Evolutionary conservation across 2,329 filamentous ascomycete species (phyloP), one percentile per base, ranked within the genome.

Genomic region (Cytospora mali): DNA sequence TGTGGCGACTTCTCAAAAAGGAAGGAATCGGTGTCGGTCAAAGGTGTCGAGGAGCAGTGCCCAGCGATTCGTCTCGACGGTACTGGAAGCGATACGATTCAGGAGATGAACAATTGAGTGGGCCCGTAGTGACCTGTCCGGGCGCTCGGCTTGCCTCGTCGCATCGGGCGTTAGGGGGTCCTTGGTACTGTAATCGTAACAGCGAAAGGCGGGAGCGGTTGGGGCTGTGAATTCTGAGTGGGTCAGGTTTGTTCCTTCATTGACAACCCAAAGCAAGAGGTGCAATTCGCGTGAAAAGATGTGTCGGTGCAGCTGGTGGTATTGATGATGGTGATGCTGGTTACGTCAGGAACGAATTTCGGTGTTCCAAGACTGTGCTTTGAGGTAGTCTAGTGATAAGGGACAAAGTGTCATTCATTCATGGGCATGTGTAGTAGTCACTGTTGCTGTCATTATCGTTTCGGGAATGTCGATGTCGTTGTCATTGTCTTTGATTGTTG

Each of bases 101-200:
- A 65, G 64, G 64, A 65, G 64, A 61, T 31, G 61, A 63, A 58
- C 61, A 55, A 63, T 33, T 54, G 64, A 61, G 64, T 65, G 64
- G 64, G 21, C 42, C 42, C 42, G 42, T 46, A 46, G 42, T 46
- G 42, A 63, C 57, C 64, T 63, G 31, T 33, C 61, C 53, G 64
- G 31, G 55, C 48, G 35, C 60, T 63, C 56, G 57, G 64, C 57
- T 56, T 63, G 63, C 58, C 61, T 62, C 56, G 63, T 63, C 60
- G 56, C 63, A 62, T 63, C 53, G 56, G 61, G 60, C 49, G 42
- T 46, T 46, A 21, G 42, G 42, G 18, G 42, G n/a, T n/a, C 23
- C 42, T n/a, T 46, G 42, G 62, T 61, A 61, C 53, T 64, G 52
- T 49, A 57, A 33, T 48, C 54, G 50, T 55, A 55, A 58, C 23